Base-by-base conservation (phyloP, 139 green algal species). In the Coelastrella sp. region DNA sequence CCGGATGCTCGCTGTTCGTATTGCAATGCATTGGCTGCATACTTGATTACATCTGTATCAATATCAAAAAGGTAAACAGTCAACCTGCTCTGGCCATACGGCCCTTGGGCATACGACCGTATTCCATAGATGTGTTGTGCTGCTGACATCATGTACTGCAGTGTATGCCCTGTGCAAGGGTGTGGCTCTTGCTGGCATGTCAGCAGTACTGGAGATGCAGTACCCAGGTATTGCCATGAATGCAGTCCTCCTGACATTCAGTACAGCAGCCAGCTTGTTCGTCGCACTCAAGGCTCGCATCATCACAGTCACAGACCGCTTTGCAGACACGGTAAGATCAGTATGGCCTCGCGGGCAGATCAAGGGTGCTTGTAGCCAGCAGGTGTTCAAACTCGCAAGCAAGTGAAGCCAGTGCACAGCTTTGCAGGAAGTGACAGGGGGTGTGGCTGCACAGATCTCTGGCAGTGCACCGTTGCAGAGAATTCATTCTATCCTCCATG, bases 171-270 rank as follows among this genome's bases (percentile, higher is more conserved):
- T 82, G 25, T 59, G 85, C 15, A 89, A 93, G 83, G 90, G 90
- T 63, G 30, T 89, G 13, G 88, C 90, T 1, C 32, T 93, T 25
- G 90, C 82, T 9, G 90, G 75, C 21, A 75, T 91, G 67, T 82
- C n/a, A 37, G 77, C 79, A 30, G 63, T 80, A 9, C 63, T 71
- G 63, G 87, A 93, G 84, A 43, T 91, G 38, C 27, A 35, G 32
- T 93, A 89, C 81, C 73, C 69, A 25, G 88, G 90, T 59, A 89
- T 93, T 27, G 88, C 88, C 34, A 71, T 92, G 27, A 88, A 89
- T 32, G 87, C 90, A n/a, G 57, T 85, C n/a, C 87, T 92, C 78
- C 82, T 92, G 19, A 91, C 87, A 11, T 86, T 91, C 74, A 88
- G 87, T 59, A 93, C 90, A 5, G 79, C 88, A n/a, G 69, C 50